Evolutionary conservation across 1,284 basidiomycete species (phyloP).

Genomic region (Pulchroboletus neoregius): DNA sequence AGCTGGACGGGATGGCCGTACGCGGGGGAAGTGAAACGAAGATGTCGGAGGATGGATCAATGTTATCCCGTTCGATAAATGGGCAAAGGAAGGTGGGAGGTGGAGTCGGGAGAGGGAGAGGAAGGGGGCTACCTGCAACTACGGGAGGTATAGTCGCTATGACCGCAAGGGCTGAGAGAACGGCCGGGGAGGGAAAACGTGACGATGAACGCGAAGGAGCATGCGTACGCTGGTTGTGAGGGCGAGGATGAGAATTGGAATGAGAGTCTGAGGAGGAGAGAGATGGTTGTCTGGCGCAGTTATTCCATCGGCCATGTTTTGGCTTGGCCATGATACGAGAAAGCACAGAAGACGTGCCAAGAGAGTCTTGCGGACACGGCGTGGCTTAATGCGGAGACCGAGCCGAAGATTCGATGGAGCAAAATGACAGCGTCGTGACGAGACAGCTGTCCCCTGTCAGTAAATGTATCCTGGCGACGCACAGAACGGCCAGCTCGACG

Average conservation of each 20-base stretch:
- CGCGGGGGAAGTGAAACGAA: conserved; percentile 1
- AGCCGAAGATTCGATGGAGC: conserved; percentile 13
- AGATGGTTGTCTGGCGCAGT: not conserved
- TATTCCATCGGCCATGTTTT: conserved; percentile 25
- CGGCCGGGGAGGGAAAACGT: conserved; percentile 40
- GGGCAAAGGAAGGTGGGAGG: conserved; percentile 64
- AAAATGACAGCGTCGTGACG: not conserved
- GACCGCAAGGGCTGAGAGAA: conserved; percentile 54
- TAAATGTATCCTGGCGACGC: not conserved
- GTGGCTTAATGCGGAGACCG: conserved; percentile 29
- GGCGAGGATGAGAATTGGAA: too few relatives aligned
- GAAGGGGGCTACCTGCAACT: conserved; percentile 45
- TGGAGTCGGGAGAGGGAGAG: conserved; percentile 27
- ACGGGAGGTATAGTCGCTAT: conserved; percentile 45
- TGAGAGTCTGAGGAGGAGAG: conserved; percentile 1
- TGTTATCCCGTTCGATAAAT: conserved; percentile 33
- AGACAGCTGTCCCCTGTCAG: not conserved
- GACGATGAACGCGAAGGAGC: not conserved
- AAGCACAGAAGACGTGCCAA: conserved; percentile 36
- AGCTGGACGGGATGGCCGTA: not conserved
- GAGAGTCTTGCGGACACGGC: conserved; percentile 34
- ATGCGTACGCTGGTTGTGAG: not conserved
- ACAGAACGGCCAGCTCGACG: conserved; percentile 5
- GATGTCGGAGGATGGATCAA: conserved; percentile 3
- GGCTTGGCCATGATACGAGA: conserved; percentile 35